Percentiles rank a stretch among this genome's conserved stretches.
Conservation (phyloP, 2,329 filamentous ascomycete species). For the Alternaria triticina region DNA sequence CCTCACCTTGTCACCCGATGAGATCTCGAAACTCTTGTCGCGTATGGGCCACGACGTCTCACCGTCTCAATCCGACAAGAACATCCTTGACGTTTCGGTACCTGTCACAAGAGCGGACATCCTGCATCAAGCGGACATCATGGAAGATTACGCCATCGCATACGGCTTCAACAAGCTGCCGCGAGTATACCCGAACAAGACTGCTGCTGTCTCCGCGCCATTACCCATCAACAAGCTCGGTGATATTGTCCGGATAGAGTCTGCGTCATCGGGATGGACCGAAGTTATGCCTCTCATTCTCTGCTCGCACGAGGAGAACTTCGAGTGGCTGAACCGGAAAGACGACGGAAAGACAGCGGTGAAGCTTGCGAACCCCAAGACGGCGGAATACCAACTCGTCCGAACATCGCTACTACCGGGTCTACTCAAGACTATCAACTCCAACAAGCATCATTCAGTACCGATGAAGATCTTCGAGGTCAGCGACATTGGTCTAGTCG, state of each 20-base stretch:
- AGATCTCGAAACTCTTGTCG: constrained; percentile 78
- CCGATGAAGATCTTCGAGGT: constrained; percentile 94
- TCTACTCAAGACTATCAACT: constrained; percentile 88
- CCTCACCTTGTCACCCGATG: constrained; percentile 73
- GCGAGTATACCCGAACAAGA: constrained; percentile 82
- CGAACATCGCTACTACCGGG: constrained; percentile 86
- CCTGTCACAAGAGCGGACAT: constrained; percentile 93
- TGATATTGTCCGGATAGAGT: constrained; percentile 88
- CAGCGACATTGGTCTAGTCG: constrained; percentile 91
- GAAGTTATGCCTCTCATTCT: constrained; percentile 96
- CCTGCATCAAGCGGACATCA: constrained; percentile 95
- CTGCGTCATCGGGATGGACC: constrained; percentile 92
- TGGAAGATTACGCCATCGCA: constrained; percentile 96
- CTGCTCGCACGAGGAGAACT: constrained; percentile 98
- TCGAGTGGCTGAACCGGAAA: constrained; percentile 88
- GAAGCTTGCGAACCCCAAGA: constrained; percentile 90
- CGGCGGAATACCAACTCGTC: constrained; percentile 89
- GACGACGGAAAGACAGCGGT: constrained; percentile 86
- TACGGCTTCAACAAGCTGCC: constrained; percentile 98
- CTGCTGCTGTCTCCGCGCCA: constrained; percentile 83
- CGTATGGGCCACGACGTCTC: constrained; percentile 89
- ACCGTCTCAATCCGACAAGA: constrained; percentile 72
- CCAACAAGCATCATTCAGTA: constrained; percentile 87
- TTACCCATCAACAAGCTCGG: constrained; percentile 91
- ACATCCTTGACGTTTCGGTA: constrained; percentile 77